Percentiles rank a stretch among this genome's conserved stretches.
Evolutionary conservation across 2,329 filamentous ascomycete genomes (phyloP).

Genomic region (Trichoderma sp.): DNA sequence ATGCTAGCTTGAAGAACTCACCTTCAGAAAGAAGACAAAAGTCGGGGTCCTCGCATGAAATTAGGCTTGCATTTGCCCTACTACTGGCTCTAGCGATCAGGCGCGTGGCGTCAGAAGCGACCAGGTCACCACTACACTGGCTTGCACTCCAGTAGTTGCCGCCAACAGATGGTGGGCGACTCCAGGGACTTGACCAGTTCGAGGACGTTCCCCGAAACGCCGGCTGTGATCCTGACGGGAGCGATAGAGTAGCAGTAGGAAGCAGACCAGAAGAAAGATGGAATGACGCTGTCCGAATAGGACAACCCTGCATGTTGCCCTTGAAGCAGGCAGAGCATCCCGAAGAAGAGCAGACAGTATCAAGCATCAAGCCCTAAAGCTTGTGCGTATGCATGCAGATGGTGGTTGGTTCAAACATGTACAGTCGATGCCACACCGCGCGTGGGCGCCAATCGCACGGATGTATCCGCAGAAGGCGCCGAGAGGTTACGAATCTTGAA

Average conservation of each 20-base stretch:
- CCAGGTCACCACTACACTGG: conserved; percentile 13
- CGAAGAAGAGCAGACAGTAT: background rate
- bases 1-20: conserved; percentile 9
- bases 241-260: background rate
- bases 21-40: background rate
- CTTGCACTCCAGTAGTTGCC: background rate
- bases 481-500: conserved; percentile 32
- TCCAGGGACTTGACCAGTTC: conserved; percentile 30
- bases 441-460: conserved; percentile 35
- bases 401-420: conserved; percentile 23
- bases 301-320: conserved; percentile 28
- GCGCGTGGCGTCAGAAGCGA: conserved; percentile 21
- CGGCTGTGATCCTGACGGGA: conserved; percentile 24
- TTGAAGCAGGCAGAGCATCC: conserved; percentile 18
- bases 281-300: conserved; percentile 2
- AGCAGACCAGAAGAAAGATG: background rate
- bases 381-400: conserved; percentile 22
- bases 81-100: conserved; percentile 14
- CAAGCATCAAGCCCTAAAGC: conserved; percentile 20
- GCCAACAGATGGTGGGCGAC: background rate
- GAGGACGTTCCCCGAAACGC: conserved; percentile 31
- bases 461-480: conserved; percentile 34
- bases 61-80: conserved; percentile 13
- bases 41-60: conserved; percentile 18
- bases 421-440: conserved; percentile 28